Base-by-base conservation (phyloP, 495 filamentous ascomycete genomes). In the Hyaloscypha finlandica region DNA sequence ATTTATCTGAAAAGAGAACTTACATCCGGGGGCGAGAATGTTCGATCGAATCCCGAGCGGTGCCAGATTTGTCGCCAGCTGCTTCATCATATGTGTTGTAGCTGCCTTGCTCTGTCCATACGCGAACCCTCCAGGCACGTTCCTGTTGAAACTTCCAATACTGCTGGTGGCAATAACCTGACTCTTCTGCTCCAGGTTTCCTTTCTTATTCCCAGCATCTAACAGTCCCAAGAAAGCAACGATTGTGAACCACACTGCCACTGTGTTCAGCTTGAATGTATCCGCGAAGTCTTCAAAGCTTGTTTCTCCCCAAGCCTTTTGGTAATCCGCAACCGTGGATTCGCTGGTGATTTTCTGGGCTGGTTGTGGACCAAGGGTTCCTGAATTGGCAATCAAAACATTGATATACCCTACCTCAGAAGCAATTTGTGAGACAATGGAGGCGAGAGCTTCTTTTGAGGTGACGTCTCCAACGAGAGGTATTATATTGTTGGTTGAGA, bases 41-140 rank as follows among this genome's bases (percentile, higher is more conserved):
- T 91, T 92, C 6, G 84, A 77, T 0, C 87, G 78, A 65, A 92
- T 90, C 66, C 80, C 75, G 74, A 86, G 90, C 33, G 81, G 78
- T 14, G 80, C 80, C 37, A 89, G 74, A n/a, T 70, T 70, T 1
- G 81, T 83, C 4, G 84, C 79, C 56, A 91, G 70, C 68, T 83
- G 78, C 79, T 91, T 92, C 22, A 88, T 83, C 57, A 91, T 73
- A 72, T 89, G 88, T 25, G 80, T 88, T 20, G 82, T 81, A 0
- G 86, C 87, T 8, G 86, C 85, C 78, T 92, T 92, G 70, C 83
- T 87, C 33, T 81, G 74, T 8, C 83, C 85, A 68, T 92, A 92
- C 12, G 88, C 84, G 73, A 81, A 86, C 2, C 84, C 85, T 8
- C 83, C 85, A 0, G 85, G 82, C 19, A 81, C 80, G 22, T 72